phyloP scores from a whole-genome alignment of 2,329 filamentous ascomycete species.

The Colletotrichum sp. region DNA sequence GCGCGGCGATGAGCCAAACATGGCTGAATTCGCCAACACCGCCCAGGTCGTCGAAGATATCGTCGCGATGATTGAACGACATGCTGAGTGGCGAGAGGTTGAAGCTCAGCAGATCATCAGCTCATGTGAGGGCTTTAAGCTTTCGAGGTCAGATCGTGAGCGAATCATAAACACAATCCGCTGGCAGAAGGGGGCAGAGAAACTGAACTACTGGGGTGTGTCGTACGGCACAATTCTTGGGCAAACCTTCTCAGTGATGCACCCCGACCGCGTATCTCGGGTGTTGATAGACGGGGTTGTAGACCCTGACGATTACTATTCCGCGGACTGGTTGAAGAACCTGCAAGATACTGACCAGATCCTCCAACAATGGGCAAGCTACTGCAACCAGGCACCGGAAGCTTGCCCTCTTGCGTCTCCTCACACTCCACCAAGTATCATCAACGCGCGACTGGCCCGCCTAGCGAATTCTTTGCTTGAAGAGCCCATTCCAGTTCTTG shows the following conservation, averaged over 20 bases:
- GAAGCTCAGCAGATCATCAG: conserved; percentile 21
- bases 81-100: conserved; percentile 37
- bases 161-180: conserved; percentile 9
- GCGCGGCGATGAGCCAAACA: conserved; percentile 23
- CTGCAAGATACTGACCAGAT: conserved; percentile 33
- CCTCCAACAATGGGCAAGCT: conserved; percentile 35
- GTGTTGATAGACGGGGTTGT: conserved; percentile 41
- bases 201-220: conserved; percentile 45
- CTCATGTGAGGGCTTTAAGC: accelerated
- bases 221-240: conserved; percentile 48
- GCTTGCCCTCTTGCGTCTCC: not conserved
- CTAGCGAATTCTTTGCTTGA: not conserved
- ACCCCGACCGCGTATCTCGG: conserved; percentile 34
- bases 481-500: not conserved
- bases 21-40: conserved; percentile 43
- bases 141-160: not conserved
- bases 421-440: not conserved
- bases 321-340: conserved; percentile 26
- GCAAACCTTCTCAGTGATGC: conserved; percentile 43
- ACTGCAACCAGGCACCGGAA: conserved; percentile 27
- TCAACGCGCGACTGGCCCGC: not conserved
- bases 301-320: conserved; percentile 38
- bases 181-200: conserved; percentile 27
- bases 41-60: conserved; percentile 53
- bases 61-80: conserved; percentile 49